Evolutionary conservation across 2,329 filamentous ascomycete genomes (phyloP), one percentile per base, ranked within the genome.

Genomic region (Pyricularia sp.): DNA sequence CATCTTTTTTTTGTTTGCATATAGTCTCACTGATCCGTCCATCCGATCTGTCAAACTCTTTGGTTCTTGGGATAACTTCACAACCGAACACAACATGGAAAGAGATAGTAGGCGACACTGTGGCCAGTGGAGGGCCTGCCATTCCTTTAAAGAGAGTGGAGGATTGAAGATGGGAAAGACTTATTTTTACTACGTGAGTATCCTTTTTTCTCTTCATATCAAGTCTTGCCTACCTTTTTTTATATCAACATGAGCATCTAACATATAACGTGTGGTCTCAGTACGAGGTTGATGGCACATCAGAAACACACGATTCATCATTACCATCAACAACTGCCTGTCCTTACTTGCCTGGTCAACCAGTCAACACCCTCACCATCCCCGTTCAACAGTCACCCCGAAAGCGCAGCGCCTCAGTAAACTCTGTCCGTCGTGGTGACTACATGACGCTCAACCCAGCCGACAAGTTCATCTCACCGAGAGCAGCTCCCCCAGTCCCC

Each of bases 11-110:
- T 42, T 50, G 42, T 50, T 50, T 50, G 17, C 42, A 65, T 36
- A 33, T 59, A 67, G 66, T 67, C 50, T 59, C 26, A 67, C 66
- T 12, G 61, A 58, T 73, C 84, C 85, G 72, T 84, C 86, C 67
- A 84, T 88, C 71, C 84, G 85, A 71, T 90, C 90, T 64, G 92
- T 97, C 72, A 88, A 92, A 76, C 85, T 97, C 64, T 84, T 95
- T 74, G 94, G 94, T 71, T 97, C 93, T 72, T 98, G 94, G 94
- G 94, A 97, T 81, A 97, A 97, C 81, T 97, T 97, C 80, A 83
- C 85, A 70, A 88, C 86, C 75, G 83, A 88, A 66, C 94, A 97
- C 82, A 83, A 82, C 64, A 93, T 98, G 89, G 88, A 94, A 77
- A 87, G 89, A 74, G 94, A 98, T 80, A 81, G 81, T 72, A 88